Base-by-base conservation (phyloP, 306 rosid species). In the Carpinus fangiana region DNA sequence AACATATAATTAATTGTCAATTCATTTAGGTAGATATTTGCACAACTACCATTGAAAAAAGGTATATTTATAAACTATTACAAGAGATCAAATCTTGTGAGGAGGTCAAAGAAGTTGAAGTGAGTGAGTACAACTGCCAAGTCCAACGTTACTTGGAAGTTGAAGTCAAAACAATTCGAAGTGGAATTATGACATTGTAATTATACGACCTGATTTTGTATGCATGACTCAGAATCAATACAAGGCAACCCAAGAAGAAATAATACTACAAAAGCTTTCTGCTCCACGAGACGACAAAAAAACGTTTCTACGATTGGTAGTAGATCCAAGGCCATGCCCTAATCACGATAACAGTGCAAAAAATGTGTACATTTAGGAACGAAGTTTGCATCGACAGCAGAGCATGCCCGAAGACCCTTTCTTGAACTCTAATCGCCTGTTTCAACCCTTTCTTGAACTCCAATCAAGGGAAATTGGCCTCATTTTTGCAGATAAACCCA, bases 401-500 rank as follows among this genome's bases (percentile, higher is more conserved):
- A 41, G 72, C 13, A 67, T 18, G 72, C 50, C 72, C 17, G 51
- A 67, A 18, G 2, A 41, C 23, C 51, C 9, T 67, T 76, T 81
- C 68, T 31, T 74, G 38, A 72, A 31, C 74, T 31, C 74, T 47
- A 45, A 18, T 78, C 60, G 17, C 45, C 7, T 41, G 7, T 41
- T 5, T 41, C 45, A 41, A 41, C 7, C 45, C 45, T 41, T 36
- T 28, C 31, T 2, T 45, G 48, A 45, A 45, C 48, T 48, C 52
- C 14, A 2, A 48, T 12, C 17, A 76, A 31, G 20, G 59, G 72
- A 2, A 26, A 41, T 69, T 47, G 52, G 26, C 48, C 62, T 68
- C 65, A 67, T 79, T 72, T 75, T 23, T 48, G 79, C 67, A 16
- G 73, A 83, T 81, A 88, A 81, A 79, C 70, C 76, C 82, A 16